These are phyloP conservation scores for Durio zibethinus DNA, from an alignment of 345 rosid species.

Conservation along the genomic window DNA sequence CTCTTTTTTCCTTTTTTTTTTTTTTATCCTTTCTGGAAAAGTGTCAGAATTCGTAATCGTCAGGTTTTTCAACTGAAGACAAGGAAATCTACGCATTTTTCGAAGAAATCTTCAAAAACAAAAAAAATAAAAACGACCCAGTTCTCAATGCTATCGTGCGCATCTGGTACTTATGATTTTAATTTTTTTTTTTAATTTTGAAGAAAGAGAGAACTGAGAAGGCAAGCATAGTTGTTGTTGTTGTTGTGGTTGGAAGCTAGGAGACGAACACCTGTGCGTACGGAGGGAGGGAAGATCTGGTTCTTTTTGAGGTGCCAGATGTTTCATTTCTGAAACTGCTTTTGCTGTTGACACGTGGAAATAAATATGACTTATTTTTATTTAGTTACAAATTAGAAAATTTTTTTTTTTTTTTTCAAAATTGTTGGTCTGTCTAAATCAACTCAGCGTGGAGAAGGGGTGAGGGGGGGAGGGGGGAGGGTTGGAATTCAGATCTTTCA, in stretches of 20 bases:
- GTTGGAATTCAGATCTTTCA: too few species aligned
- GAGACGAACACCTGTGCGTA: not conserved
- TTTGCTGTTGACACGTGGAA: not conserved
- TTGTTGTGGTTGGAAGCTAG: not conserved
- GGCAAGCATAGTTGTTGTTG: too few species aligned
- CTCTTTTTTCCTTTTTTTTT: not conserved
- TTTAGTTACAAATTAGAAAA: too few species aligned
- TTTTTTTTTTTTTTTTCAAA: too few species aligned
- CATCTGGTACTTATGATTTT: not conserved
- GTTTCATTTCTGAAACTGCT: not conserved
- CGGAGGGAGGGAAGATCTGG: not conserved
- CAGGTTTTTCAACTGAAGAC: conserved; percentile 7
- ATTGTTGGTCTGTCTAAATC: too few species aligned
- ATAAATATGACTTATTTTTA: too few species aligned
- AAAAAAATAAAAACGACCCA: not conserved
- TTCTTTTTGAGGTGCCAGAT: not conserved
- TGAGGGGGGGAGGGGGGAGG: too few species aligned
- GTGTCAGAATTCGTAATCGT: not conserved
- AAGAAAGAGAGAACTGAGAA: not conserved
- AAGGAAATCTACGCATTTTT: conserved; percentile 12
- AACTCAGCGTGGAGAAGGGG: too few species aligned
- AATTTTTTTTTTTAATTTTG: not conserved
- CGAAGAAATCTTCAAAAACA: not conserved
- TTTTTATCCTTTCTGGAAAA: not conserved
- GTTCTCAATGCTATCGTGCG: conserved; percentile 12